Conservation (phyloP, 176 grass and related monocot genomes). For the Miscanthus lutarioriparius region DNA sequence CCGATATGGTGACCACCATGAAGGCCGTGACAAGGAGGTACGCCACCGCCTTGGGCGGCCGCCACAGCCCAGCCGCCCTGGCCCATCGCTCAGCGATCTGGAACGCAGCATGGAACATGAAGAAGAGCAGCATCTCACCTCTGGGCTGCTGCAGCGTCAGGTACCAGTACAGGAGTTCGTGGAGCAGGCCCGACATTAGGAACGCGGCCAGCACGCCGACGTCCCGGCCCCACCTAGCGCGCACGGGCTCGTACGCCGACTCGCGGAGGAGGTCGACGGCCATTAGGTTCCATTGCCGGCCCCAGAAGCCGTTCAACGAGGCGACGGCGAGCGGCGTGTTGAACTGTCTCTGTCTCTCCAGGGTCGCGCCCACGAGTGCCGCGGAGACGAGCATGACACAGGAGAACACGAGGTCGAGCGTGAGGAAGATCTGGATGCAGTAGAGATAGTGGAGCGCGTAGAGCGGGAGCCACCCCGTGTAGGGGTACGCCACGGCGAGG, state of each 20-base stretch:
- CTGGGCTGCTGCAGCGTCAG: constrained; percentile 49
- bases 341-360: constrained; percentile 73
- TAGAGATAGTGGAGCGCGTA: constrained; percentile 59
- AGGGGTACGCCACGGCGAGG: constrained; percentile 45
- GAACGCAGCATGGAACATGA: constrained; percentile 53
- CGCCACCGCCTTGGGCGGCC: constrained; percentile 36
- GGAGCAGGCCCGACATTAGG: constrained; percentile 68
- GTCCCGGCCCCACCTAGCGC: constrained; percentile 49
- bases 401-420: constrained; percentile 64
- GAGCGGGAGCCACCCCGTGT: constrained; percentile 41
- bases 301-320: constrained; percentile 64
- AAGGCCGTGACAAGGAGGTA: constrained; percentile 32
- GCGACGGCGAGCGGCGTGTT: constrained; percentile 49
- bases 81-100: constrained; percentile 53
- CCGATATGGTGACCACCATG: constrained; percentile 50
- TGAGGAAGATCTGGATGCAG: constrained; percentile 65
- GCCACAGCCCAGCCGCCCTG: constrained; percentile 45
- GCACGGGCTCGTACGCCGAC: constrained; percentile 60
- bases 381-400: constrained; percentile 21
- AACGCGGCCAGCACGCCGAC: constrained; percentile 69
- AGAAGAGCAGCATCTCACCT: constrained; percentile 71
- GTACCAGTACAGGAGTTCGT: constrained; percentile 79
- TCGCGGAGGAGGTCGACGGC: constrained; percentile 69
- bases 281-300: constrained; percentile 80
- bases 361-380: constrained; percentile 31